Evolutionary conservation across 2,329 filamentous ascomycete genomes (phyloP).

Genomic region (Madurella fahalii): DNA sequence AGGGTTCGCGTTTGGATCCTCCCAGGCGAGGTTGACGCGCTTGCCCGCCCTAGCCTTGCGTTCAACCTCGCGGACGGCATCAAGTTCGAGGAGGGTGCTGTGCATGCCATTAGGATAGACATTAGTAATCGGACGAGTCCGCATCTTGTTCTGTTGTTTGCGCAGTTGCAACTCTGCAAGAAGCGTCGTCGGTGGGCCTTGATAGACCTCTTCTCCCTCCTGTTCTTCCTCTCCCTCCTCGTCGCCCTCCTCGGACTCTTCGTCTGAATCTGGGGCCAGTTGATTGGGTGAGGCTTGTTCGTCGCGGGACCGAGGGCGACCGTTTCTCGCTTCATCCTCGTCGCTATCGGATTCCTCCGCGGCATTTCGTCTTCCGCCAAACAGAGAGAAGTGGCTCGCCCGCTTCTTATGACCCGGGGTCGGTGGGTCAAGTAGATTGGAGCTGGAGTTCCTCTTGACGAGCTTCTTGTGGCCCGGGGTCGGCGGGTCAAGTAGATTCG

Average conservation of each 20-base stretch:
- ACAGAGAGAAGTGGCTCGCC: conserved; percentile 21
- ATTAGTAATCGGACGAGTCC: conserved; percentile 65
- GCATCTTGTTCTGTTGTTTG: conserved; percentile 80
- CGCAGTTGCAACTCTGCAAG: conserved; percentile 88
- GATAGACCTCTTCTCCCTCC: conserved; percentile 49
- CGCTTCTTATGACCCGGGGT: conserved; percentile 21
- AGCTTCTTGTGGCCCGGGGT: conserved; percentile 20
- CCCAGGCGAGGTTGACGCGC: conserved; percentile 86
- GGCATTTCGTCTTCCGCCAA: conserved; percentile 12
- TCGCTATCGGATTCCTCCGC: conserved; percentile 21
- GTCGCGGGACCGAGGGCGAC: conserved; percentile 27
- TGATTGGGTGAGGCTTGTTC: conserved; percentile 27
- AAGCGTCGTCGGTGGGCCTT: conserved; percentile 80
- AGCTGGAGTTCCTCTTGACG: conserved; percentile 22
- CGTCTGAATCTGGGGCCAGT: conserved; percentile 29
- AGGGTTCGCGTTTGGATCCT: conserved; percentile 55
- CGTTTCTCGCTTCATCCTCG: conserved; percentile 23
- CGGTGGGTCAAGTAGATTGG: conserved; percentile 21
- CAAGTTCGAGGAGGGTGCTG: conserved; percentile 83
- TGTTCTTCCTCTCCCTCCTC: no score
- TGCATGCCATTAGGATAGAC: conserved; percentile 73
- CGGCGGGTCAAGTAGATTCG: conserved; percentile 21
- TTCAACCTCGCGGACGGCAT: conserved; percentile 84
- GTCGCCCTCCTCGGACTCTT: conserved; percentile 38
- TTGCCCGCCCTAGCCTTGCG: conserved; percentile 68